Evolutionary conservation across 257 asterid genomes (phyloP).

Genomic region (Solanum rostratum): DNA sequence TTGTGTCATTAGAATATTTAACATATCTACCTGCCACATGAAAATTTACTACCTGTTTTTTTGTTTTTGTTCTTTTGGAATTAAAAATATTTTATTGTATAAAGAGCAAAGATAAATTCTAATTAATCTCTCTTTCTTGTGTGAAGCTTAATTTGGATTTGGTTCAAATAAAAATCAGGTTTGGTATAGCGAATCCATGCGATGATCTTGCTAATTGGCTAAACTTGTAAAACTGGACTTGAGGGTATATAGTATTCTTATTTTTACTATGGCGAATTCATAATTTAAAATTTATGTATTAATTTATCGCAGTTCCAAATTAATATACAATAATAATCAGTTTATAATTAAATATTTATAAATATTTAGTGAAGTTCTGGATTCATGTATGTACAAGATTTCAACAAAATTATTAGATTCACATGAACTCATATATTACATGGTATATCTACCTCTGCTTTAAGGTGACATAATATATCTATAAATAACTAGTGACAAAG

Average conservation of each 20-base stretch:
- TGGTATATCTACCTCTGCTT: background rate
- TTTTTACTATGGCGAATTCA: rapidly evolving
- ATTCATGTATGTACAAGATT: background rate
- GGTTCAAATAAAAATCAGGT: background rate
- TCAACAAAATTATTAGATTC: background rate
- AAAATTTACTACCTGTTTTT: background rate
- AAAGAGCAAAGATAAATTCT: background rate
- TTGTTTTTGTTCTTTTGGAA: background rate
- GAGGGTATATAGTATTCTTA: background rate
- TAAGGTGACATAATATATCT: background rate
- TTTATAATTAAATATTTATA: background rate
- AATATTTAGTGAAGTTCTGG: background rate
- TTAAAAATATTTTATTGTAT: background rate
- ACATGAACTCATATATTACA: background rate
- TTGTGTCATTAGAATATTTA: background rate
- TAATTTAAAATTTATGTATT: background rate
- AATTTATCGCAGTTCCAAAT: rapidly evolving
- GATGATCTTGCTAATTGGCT: background rate
- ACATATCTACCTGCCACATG: background rate
- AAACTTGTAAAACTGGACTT: background rate
- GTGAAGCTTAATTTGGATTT: background rate
- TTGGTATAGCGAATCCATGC: background rate
- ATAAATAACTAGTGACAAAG: too few species aligned
- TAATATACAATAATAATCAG: background rate
- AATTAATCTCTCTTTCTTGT: background rate